Percentiles rank a stretch among this genome's conserved stretches.
These are phyloP conservation scores for Coprinellus aureogranulatus DNA, from an alignment of 768 basidiomycete species.

Conservation along the genomic window DNA sequence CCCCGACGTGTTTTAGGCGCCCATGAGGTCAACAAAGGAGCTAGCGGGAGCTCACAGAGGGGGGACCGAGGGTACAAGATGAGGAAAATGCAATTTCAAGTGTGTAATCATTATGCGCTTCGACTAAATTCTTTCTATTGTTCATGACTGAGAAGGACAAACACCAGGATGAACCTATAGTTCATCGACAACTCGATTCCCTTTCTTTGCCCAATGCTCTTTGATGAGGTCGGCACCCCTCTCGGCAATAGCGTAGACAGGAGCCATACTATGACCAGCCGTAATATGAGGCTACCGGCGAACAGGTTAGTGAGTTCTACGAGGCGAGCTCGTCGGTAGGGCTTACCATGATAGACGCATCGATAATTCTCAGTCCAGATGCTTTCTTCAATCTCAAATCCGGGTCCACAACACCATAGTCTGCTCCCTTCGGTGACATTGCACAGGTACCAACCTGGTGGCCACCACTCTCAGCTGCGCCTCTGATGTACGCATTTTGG, in stretches of 20 bases:
- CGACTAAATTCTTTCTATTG: too few species aligned
- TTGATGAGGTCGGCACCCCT: constrained; percentile 12
- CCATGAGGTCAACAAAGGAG: too few species aligned
- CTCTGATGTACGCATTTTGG: constrained; percentile 4
- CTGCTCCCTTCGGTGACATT: constrained; percentile 11
- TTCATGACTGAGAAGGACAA: too few species aligned
- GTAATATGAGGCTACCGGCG: constrained; percentile 4
- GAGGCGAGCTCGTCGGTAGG: background rate
- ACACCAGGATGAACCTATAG: too few species aligned
- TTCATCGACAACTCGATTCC: too few species aligned
- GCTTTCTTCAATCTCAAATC: constrained; percentile 13
- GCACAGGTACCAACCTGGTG: constrained; percentile 8
- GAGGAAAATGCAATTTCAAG: too few species aligned
- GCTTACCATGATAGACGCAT: constrained; percentile 13
- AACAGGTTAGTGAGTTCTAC: background rate
- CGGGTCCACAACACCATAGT: constrained; percentile 12
- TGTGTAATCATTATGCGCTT: too few species aligned
- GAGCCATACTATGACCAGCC: constrained; percentile 6
- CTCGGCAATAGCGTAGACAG: constrained; percentile 12
- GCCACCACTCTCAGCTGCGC: background rate
- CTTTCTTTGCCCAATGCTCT: background rate
- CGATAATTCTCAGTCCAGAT: constrained; percentile 11
- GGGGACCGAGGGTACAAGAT: too few species aligned
- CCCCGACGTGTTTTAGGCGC: too few species aligned
- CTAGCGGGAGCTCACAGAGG: too few species aligned